Percentiles rank a stretch among this genome's conserved stretches.
These are phyloP conservation scores for Penicillium diatomitis DNA, from an alignment of 495 filamentous ascomycete species.

Conservation along the genomic window DNA sequence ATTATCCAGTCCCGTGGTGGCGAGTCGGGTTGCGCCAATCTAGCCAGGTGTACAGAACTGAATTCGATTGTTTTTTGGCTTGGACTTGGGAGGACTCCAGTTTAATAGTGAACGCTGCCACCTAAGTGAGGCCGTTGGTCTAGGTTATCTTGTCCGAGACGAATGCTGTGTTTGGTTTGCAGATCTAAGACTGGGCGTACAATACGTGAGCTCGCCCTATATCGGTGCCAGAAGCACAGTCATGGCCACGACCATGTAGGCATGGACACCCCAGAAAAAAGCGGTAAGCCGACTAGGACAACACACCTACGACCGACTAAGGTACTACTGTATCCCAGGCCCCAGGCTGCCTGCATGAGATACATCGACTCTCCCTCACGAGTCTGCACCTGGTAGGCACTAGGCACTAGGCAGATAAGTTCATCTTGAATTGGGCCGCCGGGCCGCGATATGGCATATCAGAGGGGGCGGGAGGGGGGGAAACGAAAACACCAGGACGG, in stretches of 20 bases:
- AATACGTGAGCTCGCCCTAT: no score
- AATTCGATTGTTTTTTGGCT: neutral
- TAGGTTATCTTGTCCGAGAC: no score
- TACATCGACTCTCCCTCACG: slow-evolving; percentile 4
- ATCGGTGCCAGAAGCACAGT: neutral
- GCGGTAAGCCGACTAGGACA: slow-evolving; percentile 15
- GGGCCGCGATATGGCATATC: no score
- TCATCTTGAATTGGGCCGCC: no score
- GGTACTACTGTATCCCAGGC: neutral
- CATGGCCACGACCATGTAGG: no score
- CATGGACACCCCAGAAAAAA: neutral
- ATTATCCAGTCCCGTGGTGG: slow-evolving; percentile 13
- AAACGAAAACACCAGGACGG: no score
- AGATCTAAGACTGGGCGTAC: no score
- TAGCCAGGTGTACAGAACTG: neutral
- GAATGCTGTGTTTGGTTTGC: no score
- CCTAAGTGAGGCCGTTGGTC: no score
- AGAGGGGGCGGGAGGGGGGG: no score
- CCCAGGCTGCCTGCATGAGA: slow-evolving; percentile 15
- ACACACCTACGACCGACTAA: neutral
- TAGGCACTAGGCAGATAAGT: no score
- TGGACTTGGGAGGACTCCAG: neutral
- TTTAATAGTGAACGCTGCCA: neutral
- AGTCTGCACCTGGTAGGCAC: no score
- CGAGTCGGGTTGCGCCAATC: slow-evolving; percentile 17